A percentile compares a stretch with the other conserved stretches of the same genome.
Evolutionary conservation across 352 stramenopile species (phyloP).

Genomic region (Phytophthora cactorum): DNA sequence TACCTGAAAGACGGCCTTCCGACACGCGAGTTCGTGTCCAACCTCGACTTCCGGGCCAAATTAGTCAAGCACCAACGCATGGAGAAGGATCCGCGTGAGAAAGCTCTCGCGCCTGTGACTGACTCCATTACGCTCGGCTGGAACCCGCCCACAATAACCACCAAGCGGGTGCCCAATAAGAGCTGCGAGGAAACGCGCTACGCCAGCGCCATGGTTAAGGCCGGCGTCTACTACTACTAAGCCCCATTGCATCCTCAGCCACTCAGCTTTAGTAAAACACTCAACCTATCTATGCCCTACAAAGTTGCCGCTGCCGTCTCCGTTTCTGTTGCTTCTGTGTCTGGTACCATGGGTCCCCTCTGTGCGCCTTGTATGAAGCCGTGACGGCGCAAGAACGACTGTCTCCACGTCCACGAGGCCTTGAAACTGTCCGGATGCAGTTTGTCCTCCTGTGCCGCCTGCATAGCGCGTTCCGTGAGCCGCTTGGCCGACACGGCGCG

Average conservation of each 20-base stretch:
- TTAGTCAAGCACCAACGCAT: constrained; percentile 68
- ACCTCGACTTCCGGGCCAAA: constrained; percentile 53
- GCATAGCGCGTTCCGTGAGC: constrained; percentile 21
- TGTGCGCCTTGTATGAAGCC: constrained; percentile 15
- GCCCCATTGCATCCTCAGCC: not conserved
- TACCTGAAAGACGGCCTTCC: constrained; percentile 47
- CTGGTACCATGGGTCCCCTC: not conserved
- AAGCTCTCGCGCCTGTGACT: constrained; percentile 52
- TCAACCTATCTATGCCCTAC: constrained; percentile 9
- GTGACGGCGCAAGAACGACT: constrained; percentile 33
- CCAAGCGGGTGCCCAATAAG: constrained; percentile 55
- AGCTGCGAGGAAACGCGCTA: constrained; percentile 77
- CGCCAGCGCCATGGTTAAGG: constrained; percentile 78
- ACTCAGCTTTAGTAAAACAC: not conserved
- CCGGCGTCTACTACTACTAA: constrained; percentile 79
- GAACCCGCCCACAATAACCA: constrained; percentile 51
- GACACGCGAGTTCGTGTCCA: constrained; percentile 65
- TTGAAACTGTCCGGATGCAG: constrained; percentile 32
- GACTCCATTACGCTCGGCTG: constrained; percentile 64
- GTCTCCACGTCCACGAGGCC: constrained; percentile 34
- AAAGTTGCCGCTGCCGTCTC: not conserved
- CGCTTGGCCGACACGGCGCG: constrained; percentile 19
- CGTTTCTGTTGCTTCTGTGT: constrained; percentile 3
- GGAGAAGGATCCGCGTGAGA: constrained; percentile 51
- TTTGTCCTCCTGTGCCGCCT: constrained; percentile 23